phyloP scores from a whole-genome alignment of 306 rosid species.

The Ochetophila trinervis region DNA sequence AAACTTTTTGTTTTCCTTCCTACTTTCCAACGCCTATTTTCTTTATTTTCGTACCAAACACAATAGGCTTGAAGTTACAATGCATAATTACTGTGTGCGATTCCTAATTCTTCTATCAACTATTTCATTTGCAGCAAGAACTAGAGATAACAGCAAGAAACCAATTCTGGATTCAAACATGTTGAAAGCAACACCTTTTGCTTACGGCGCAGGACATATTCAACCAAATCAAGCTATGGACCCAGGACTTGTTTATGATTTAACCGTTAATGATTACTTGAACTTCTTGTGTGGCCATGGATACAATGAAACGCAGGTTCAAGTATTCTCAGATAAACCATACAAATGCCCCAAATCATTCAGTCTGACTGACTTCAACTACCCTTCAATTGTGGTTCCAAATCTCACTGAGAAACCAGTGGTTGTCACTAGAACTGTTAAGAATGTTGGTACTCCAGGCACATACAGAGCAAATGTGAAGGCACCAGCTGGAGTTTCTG shows the following conservation, averaged over 20 bases:
- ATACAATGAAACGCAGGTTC: constrained; percentile 31
- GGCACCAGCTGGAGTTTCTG: constrained; percentile 31
- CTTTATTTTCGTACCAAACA: too few relatives aligned
- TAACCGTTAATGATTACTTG: constrained; percentile 38
- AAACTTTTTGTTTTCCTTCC: too few relatives aligned
- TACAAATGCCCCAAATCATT: constrained; percentile 34
- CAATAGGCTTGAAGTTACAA: neutral
- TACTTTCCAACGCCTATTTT: too few relatives aligned
- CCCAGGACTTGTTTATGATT: constrained; percentile 72
- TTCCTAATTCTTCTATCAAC: neutral
- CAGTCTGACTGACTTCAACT: constrained; percentile 45
- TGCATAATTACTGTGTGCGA: too few relatives aligned
- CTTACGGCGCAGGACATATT: constrained; percentile 60
- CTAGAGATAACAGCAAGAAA: constrained; percentile 10
- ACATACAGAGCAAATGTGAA: constrained; percentile 28
- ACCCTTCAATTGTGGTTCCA: constrained; percentile 51
- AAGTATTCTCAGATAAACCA: constrained; percentile 20
- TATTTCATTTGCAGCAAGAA: constrained; percentile 29
- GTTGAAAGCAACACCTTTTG: constrained; percentile 42
- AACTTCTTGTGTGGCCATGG: constrained; percentile 51
- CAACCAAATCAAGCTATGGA: constrained; percentile 41
- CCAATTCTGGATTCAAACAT: constrained; percentile 5
- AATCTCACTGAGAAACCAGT: neutral
- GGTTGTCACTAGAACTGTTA: constrained; percentile 41
- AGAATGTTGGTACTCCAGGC: constrained; percentile 53